Percentiles rank a stretch among this genome's conserved stretches.
Evolutionary conservation across 1,284 basidiomycete species (phyloP).

Genomic region (Apiotrichum veenhuisii): DNA sequence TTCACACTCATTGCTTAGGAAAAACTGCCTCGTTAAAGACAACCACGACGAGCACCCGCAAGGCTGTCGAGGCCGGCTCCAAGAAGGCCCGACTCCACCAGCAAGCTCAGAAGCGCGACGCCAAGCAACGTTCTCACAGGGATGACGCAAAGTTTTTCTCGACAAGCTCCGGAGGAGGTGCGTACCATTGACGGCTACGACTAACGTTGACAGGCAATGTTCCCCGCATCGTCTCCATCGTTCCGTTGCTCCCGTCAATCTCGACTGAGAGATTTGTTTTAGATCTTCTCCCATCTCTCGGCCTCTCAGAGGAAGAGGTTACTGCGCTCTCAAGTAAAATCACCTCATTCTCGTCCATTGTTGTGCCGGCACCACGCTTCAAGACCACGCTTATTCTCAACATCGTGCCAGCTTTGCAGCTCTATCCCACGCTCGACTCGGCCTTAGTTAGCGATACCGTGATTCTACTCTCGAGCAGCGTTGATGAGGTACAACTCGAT

Average conservation of each 20-base stretch:
- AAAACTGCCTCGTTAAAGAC: constrained; percentile 54
- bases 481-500: constrained; percentile 60
- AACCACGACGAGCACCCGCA: constrained; percentile 13
- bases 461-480: constrained; percentile 62
- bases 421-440: constrained; percentile 79
- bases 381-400: constrained; percentile 85
- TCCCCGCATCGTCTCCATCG: constrained; percentile 51
- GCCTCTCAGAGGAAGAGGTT: constrained; percentile 56
- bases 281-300: constrained; percentile 64
- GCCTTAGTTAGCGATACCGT: constrained; percentile 89
- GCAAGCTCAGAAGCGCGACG: constrained; percentile 48
- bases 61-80: constrained; percentile 28
- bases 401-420: constrained; percentile 63
- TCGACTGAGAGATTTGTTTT: constrained; percentile 69
- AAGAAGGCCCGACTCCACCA: constrained; percentile 46
- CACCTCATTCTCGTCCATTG: constrained; percentile 56
- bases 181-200: background rate
- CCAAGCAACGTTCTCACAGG: constrained; percentile 66
- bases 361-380: constrained; percentile 76
- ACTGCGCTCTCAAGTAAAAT: constrained; percentile 20
- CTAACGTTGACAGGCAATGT: constrained; percentile 37
- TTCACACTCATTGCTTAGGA: constrained; percentile 52
- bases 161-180: constrained; percentile 47
- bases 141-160: constrained; percentile 49
- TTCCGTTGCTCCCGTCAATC: constrained; percentile 43